Base-by-base conservation (phyloP, 1,139 yeast genomes). In the Sugiyamaella pinicola region DNA sequence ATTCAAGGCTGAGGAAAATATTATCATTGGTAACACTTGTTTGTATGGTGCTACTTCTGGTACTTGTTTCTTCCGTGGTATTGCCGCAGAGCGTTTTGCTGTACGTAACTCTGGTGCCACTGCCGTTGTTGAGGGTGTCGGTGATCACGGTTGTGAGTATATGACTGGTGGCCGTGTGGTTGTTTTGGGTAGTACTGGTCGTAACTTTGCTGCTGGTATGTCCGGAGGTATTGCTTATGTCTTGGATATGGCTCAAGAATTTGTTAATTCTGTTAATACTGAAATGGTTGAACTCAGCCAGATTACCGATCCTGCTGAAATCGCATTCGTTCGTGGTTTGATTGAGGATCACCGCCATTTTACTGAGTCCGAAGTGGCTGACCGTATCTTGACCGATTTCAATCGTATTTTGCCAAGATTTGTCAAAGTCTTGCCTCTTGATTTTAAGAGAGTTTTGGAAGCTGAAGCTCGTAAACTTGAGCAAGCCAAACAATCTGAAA, bases 131-230 rank as follows among this genome's bases (percentile, higher is more conserved):
- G 99, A 93, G 75, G 96, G 96, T 69, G 86, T 89, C 60, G 99
- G 99, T 77, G 97, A 91, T 70, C 97, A 93, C 71, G 98, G 99
- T 53, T 93, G 97, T 77, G 99, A 93, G 74, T 93, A 93, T 76
- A 93, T 93, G 99, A 90, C 98, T 65, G 98, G 99, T 71, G 99
- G 99, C 70, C 84, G 98, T 66, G 96, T 93, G 57, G 88, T 93
- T 68, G 89, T 93, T 51, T 80, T 93, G 63, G 96, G 98, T 49
- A 74, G 84, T 54, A 87, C 96, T 66, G 98, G 96, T 57, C 84
- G 98, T 62, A 87, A 90, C 76, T 93, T 93, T 71, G 98, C 97
- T 43, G 96, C 99, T 53, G 99, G 99, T 78, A 95, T 95, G 88
- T 91, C 97, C 65, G 99, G 99, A 74, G 99, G 99, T 82, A 93